phyloP scores from a whole-genome alignment of 192 early-diverging fungal genomes.

The Coemansia sp. region DNA sequence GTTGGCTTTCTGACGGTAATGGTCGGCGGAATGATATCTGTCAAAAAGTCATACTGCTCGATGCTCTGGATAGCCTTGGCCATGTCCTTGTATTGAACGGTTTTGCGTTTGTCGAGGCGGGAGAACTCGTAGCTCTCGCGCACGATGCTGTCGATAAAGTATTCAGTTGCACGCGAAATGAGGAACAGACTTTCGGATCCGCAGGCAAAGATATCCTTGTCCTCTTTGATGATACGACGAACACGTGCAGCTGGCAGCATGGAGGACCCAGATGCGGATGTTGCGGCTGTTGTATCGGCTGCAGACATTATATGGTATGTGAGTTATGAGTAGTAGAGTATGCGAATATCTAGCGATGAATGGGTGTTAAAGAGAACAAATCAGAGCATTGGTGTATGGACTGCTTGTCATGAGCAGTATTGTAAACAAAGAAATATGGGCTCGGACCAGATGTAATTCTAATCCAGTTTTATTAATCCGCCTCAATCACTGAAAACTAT shows the following conservation, averaged over 20 bases:
- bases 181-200: constrained; percentile 66
- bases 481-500: too few species aligned
- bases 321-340: not conserved
- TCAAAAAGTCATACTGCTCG: constrained; percentile 52
- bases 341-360: not conserved
- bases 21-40: constrained; percentile 43
- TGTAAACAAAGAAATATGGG: too few species aligned
- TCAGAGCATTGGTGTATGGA: too few species aligned
- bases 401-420: too few species aligned
- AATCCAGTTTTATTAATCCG: too few species aligned
- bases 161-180: constrained; percentile 66
- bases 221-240: constrained; percentile 72
- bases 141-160: constrained; percentile 67
- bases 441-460: too few species aligned
- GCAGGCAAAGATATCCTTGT: constrained; percentile 67
- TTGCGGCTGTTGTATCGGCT: not conserved
- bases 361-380: not conserved
- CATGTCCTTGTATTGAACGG: constrained; percentile 69
- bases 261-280: constrained; percentile 47
- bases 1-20: constrained; percentile 19
- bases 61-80: constrained; percentile 58
- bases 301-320: not conserved
- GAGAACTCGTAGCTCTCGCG: constrained; percentile 61
- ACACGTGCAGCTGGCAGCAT: constrained; percentile 65
- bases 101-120: constrained; percentile 67